A percentile compares a stretch with the other conserved stretches of the same genome.
These are phyloP conservation scores for Rusavskia elegans DNA, from an alignment of 495 filamentous ascomycete species.

Conservation along the genomic window DNA sequence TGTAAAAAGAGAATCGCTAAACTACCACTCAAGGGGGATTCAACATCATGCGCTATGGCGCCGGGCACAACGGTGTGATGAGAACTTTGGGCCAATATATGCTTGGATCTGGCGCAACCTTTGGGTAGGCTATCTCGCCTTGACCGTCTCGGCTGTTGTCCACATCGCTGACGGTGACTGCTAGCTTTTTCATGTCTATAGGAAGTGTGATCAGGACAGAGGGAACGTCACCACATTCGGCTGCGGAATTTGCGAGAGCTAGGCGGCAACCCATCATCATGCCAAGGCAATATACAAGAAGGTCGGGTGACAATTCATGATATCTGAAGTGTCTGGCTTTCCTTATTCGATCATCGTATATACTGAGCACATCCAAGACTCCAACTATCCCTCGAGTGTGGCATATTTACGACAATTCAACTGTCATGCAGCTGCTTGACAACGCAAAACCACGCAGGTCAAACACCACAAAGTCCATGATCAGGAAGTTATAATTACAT, in stretches of 20 bases:
- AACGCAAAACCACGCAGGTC: too few relatives aligned
- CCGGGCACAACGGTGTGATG: conserved; percentile 84
- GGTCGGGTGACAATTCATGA: conserved; percentile 17
- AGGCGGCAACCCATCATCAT: conserved; percentile 47
- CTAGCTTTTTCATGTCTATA: conserved; percentile 97
- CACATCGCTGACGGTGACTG: neutral
- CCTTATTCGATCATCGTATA: neutral
- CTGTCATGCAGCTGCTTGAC: too few relatives aligned
- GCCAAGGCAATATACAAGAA: conserved; percentile 21
- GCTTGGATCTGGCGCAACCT: conserved; percentile 89
- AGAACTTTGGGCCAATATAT: conserved; percentile 92
- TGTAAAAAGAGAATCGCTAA: neutral
- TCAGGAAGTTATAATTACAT: neutral
- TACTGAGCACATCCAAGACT: neutral
- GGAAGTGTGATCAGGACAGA: conserved; percentile 90
- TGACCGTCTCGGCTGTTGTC: neutral
- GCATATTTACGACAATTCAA: too few relatives aligned
- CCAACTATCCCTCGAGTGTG: neutral
- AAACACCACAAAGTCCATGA: neutral
- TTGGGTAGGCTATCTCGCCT: conserved; percentile 50
- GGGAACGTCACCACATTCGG: conserved; percentile 40
- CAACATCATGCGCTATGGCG: conserved; percentile 86
- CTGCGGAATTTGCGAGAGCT: conserved; percentile 44
- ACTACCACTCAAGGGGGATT: conserved; percentile 47
- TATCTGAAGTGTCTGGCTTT: neutral